Evolutionary conservation across 108 stramenopile genomes (phyloP).

Genomic region (Fistulifera pelliculosa): DNA sequence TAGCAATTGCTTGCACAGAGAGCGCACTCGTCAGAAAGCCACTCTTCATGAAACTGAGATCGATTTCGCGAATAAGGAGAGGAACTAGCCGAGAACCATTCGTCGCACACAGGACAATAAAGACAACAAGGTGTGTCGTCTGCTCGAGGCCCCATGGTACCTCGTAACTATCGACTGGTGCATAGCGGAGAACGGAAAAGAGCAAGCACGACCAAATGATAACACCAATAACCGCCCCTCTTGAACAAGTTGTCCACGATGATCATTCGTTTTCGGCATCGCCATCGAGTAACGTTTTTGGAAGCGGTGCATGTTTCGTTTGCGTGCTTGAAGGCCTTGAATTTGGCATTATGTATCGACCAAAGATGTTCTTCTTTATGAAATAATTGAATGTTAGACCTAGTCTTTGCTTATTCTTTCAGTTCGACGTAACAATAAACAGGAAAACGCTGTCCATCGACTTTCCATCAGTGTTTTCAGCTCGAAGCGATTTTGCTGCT

Average conservation of each 20-base stretch:
- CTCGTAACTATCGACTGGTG: slow-evolving; percentile 1
- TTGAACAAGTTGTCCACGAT: not conserved
- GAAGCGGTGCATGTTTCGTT: too few species aligned
- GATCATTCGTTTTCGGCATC: too few species aligned
- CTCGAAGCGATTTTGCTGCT: too few species aligned
- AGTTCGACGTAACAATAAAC: too few species aligned
- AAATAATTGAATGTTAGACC: too few species aligned
- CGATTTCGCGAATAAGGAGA: not conserved
- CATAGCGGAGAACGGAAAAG: slow-evolving; percentile 3
- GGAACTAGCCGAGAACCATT: not conserved
- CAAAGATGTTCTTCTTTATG: too few species aligned
- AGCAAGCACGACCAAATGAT: slow-evolving; percentile 3
- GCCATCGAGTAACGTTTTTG: too few species aligned
- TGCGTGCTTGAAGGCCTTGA: too few species aligned
- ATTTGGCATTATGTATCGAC: too few species aligned
- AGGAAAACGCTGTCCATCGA: too few species aligned
- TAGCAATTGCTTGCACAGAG: slow-evolving; percentile 33
- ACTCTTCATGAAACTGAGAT: slow-evolving; percentile 9
- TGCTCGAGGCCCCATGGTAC: slow-evolving; percentile 2
- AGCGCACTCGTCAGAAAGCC: slow-evolving; percentile 41
- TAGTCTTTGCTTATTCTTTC: too few species aligned
- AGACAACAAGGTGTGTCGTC: not conserved
- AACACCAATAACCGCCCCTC: not conserved
- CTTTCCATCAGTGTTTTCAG: too few species aligned
- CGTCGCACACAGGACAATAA: not conserved